A percentile compares a stretch with the other conserved stretches of the same genome.
Evolutionary conservation across 352 stramenopile species (phyloP).

Genomic region (Pythium chondricola): DNA sequence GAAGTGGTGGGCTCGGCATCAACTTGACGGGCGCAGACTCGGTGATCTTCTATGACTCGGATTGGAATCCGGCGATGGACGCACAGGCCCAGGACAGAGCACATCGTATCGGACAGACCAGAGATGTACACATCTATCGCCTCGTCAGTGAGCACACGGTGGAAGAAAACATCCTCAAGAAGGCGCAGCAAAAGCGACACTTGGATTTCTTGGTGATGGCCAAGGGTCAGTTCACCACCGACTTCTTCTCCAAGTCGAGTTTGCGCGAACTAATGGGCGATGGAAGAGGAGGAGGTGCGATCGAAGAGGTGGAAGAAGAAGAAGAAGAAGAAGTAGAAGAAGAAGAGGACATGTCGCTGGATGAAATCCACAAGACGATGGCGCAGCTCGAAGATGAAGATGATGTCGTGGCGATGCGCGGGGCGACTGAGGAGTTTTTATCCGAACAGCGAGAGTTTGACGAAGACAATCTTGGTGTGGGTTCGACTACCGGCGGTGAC

Average conservation of each 20-base stretch:
- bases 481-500: not conserved
- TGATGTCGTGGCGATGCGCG: constrained; percentile 83
- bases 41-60: constrained; percentile 91
- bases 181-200: constrained; percentile 96
- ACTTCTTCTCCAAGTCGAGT: constrained; percentile 83
- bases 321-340: constrained; percentile 19
- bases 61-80: constrained; percentile 95
- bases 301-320: constrained; percentile 7
- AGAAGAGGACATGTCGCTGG: constrained; percentile 48
- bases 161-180: constrained; percentile 99
- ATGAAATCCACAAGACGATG: constrained; percentile 91
- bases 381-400: constrained; percentile 87
- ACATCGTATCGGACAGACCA: constrained; percentile 97
- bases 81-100: constrained; percentile 94
- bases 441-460: constrained; percentile 62
- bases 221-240: constrained; percentile 64
- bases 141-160: constrained; percentile 96
- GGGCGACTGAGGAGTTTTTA: constrained; percentile 50
- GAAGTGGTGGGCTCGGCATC: constrained; percentile 96
- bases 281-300: constrained; percentile 16
- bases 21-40: constrained; percentile 97
- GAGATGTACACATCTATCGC: constrained; percentile 99
- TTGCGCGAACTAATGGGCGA: constrained; percentile 88
- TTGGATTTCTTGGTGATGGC: constrained; percentile 93
- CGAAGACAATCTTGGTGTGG: constrained; percentile 22